A percentile compares a stretch with the other conserved stretches of the same genome.
phyloP scores from a whole-genome alignment of 164 flowering plant species.

The Chloranthus sessilifolius region DNA sequence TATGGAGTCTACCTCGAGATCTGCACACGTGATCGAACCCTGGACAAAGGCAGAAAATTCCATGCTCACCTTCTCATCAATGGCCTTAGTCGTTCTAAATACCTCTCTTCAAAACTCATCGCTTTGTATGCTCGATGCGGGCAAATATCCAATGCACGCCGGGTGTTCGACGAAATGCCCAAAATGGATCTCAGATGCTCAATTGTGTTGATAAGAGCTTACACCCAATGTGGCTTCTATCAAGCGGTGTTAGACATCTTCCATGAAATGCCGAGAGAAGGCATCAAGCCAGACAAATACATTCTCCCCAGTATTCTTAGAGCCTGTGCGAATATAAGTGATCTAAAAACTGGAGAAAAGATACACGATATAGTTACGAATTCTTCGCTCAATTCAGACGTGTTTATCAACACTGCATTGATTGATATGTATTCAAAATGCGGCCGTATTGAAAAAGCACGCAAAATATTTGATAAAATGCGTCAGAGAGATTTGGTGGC shows the following conservation, averaged over 20 bases:
- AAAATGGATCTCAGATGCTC: constrained; percentile 39
- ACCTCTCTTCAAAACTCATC: constrained; percentile 57
- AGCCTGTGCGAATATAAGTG: constrained; percentile 59
- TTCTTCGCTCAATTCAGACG: constrained; percentile 33
- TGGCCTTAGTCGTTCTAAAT: constrained; percentile 36
- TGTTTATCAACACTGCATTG: constrained; percentile 51
- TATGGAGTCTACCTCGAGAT: constrained; percentile 32
- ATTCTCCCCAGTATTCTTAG: constrained; percentile 65
- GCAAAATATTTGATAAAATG: constrained; percentile 49
- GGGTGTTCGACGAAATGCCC: constrained; percentile 67
- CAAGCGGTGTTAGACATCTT: constrained; percentile 50
- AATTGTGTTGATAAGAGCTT: constrained; percentile 54
- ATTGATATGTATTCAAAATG: constrained; percentile 79
- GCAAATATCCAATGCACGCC: constrained; percentile 32
- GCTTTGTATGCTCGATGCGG: constrained; percentile 42
- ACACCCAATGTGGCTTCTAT: constrained; percentile 43
- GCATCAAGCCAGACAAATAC: constrained; percentile 33
- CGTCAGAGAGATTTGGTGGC: constrained; percentile 59
- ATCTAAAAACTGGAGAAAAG: constrained; percentile 36
- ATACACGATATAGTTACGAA: constrained; percentile 43
- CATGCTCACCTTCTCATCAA: constrained; percentile 54
- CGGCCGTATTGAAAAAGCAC: constrained; percentile 42
- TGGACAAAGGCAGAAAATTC: constrained; percentile 35
- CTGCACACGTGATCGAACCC: constrained; percentile 26
- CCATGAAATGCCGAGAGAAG: constrained; percentile 45